Base-by-base conservation (phyloP, 345 rosid genomes). In the Turritis glabra region DNA sequence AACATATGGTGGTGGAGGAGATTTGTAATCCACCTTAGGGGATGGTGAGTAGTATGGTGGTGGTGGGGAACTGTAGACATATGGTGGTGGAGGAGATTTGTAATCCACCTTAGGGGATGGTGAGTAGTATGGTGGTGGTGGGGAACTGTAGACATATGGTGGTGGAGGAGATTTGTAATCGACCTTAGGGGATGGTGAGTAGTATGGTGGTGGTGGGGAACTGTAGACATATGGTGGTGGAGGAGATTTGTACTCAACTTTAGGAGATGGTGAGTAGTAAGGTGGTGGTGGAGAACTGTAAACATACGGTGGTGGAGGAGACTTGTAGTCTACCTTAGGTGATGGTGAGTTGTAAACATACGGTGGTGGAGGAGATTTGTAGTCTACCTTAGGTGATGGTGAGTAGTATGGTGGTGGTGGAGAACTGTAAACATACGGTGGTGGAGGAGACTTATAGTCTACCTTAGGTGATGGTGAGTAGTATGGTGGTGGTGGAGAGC, bases 351-450 rank as follows among this genome's bases (percentile, higher is more conserved):
- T 22, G 33, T 40, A 61, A n/a, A n/a, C n/a, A n/a, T n/a, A n/a
- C n/a, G 67, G 52, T 40, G 67, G 37, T 8, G 67, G 53, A 13
- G 68, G 41, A 4, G 56, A 64, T 1, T 64, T 64, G 40, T 64
- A 64, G 19, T 15, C 1, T 0, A n/a, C 51, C 23, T 41, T 41
- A 15, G 67, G 53, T 0, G 67, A 26, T 1, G 67, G 67, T 0
- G 52, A 41, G 14, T 62, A 25, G n/a, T 29, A 46, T 11, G 69
- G 56, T 11, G 69, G 69, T 17, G 69, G 69, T 25, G 67, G 67
- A 0, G 51, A 62, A 8, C 33, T 41, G 9, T 41, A 62, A 2
- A 62, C 35, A 8, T 62, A 41, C 0, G 66, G 66, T 8, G 25
- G 62, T 30, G 62, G 62, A 2, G 64, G 64, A 33, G 64, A 58